These are phyloP conservation scores for Acer saccharum DNA, from an alignment of 345 rosid species.

Conservation along the genomic window DNA sequence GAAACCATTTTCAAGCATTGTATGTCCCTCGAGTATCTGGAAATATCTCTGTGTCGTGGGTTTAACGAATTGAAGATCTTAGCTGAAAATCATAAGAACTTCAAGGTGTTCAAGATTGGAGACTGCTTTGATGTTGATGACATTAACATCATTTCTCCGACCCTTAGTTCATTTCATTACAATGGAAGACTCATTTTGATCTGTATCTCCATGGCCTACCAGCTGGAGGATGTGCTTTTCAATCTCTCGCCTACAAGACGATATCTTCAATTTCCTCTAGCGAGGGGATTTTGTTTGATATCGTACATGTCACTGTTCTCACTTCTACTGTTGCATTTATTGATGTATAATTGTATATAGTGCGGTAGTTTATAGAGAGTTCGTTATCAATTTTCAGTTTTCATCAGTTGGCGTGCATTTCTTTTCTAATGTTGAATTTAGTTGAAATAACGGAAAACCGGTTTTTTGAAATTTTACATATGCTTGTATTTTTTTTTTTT, in stretches of 20 bases:
- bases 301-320: constrained; percentile 17
- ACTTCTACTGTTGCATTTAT: constrained; percentile 13
- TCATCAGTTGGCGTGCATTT: too few relatives aligned
- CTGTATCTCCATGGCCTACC: not conserved
- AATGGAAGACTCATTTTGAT: not conserved
- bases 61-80: not conserved
- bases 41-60: not conserved
- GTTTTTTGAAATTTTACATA: too few relatives aligned
- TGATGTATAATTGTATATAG: constrained; percentile 24
- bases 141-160: constrained; percentile 5
- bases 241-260: not conserved
- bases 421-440: too few relatives aligned
- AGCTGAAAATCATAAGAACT: not conserved
- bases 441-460: too few relatives aligned
- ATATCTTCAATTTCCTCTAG: too few relatives aligned
- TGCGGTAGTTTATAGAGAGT: not conserved
- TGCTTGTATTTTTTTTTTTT: too few relatives aligned
- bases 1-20: constrained; percentile 2
- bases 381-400: not conserved
- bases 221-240: constrained; percentile 15
- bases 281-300: not conserved
- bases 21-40: constrained; percentile 13
- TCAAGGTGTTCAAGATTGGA: constrained; percentile 16
- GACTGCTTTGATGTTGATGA: not conserved
- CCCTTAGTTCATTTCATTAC: constrained; percentile 5